Evolutionary conservation across 2,329 filamentous ascomycete genomes (phyloP), one percentile per base, ranked within the genome.

Genomic region (Xylariaceae sp.): DNA sequence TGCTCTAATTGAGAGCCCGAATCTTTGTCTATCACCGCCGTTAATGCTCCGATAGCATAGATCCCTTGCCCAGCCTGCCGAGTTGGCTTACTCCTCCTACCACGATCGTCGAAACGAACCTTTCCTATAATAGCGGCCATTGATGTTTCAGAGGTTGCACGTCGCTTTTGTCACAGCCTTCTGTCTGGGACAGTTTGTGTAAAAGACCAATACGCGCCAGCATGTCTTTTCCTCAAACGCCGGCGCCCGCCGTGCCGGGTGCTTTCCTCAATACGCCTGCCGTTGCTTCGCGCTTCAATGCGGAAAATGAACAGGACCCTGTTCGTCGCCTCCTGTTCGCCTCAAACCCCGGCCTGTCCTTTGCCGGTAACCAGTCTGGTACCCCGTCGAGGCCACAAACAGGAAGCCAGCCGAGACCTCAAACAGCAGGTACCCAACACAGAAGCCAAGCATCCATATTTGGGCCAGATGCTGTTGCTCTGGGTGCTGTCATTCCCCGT

Each of bases 181-280:
- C 27, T 33, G 27, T 31, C 14, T n/a, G n/a, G n/a, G n/a, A n/a
- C 36, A 30, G 30, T 32, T 30, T 9, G 34, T 23, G n/a, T 34
- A 21, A 32, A 38, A 34, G 12, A 40, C 21, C 21, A 19, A 18
- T 33, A 40, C 42, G 36, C 42, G 39, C 39, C 42, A 37, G 35
- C 44, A 81, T 81, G 76, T 68, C 76, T 36, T 74, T 76, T 49
- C 64, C 69, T 16, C 66, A 67, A 50, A 67, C 85, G 40, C 85
- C 85, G 27, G 73, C 82, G 65, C 79, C 84, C 53, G 78, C 78
- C 45, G 70, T 88, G 33, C 85, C 85, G 31, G 85, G 85, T 67
- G 81, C 81, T 54, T 90, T 82, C 58, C 65, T 88, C 56, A 78
- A 83, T 54, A 90, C 86, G 15, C 85, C 85, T 33, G 84, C 81